Base-by-base conservation (phyloP, 129 eudicot species). In the Ambrosia artemisiifolia region DNA sequence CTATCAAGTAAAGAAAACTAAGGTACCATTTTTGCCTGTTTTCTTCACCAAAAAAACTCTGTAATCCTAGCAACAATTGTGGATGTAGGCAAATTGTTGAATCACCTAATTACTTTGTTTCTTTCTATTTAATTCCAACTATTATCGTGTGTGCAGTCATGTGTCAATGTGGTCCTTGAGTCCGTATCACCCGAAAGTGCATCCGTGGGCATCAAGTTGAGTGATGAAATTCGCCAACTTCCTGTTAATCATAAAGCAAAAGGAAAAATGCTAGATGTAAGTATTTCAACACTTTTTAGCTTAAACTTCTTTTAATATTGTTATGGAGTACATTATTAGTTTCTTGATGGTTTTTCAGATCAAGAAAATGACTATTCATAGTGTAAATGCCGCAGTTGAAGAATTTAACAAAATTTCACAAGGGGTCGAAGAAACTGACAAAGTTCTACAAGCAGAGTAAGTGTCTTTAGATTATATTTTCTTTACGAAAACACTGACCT, bases 131-230 rank as follows among this genome's bases (percentile, higher is more conserved):
- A 0, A 49, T 42, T 44, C 30, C n/a, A 38, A 34, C 24, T 77
- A 20, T 36, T 12, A 4, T 63, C 46, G 18, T 61, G 46, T n/a
- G 32, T 80, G 72, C 88, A 93, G 99, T 85, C 99, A 60, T 90
- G 96, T 43, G 88, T 95, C 19, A 88, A 81, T 69, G 84, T 95
- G 53, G 88, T 82, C 33, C 36, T 88, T 79, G 84, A 89, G 75
- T 90, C 87, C 81, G 72, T 95, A 61, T 95, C 99, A 30, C 99
- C 99, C 8, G 97, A 95, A 81, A 95, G 82, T 78, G 94, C 88
- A 46, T 34, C 86, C 3, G 88, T 84, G 79, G 86, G 94, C 81
- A 63, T 86, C 79, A 84, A 85, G 40, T 56, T 95, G 87, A 83
- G 78, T 36, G 93, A 95, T 38, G 94, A 95, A 83, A 77, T 88